Conservation (phyloP, 2,329 filamentous ascomycete species). For the Cladosporium sp. region DNA sequence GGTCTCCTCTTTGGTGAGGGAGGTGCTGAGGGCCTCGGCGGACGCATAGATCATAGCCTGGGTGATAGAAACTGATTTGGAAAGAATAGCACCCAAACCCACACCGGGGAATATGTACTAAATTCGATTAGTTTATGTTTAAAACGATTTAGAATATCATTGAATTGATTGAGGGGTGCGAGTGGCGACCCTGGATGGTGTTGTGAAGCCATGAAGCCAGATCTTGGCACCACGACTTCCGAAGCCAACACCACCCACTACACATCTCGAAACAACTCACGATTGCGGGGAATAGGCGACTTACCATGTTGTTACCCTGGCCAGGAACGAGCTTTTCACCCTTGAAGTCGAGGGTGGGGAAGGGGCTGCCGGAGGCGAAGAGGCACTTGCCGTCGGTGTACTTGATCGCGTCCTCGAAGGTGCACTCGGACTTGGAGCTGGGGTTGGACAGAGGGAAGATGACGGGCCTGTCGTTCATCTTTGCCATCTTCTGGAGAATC, state of each 20-base stretch:
- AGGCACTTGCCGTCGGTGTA: slow-evolving; percentile 88
- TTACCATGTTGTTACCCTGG: slow-evolving; percentile 65
- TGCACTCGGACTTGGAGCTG: slow-evolving; percentile 94
- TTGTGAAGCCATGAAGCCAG: background rate
- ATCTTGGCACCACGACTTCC: background rate
- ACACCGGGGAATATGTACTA: slow-evolving; percentile 86
- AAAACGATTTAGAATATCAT: background rate
- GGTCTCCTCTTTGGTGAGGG: slow-evolving; percentile 76
- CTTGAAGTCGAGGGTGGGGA: slow-evolving; percentile 58
- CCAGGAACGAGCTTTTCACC: slow-evolving; percentile 47
- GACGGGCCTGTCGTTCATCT: slow-evolving; percentile 65
- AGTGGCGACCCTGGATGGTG: background rate
- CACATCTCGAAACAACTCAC: background rate
- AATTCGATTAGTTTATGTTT: background rate
- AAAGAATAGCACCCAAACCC: slow-evolving; percentile 86
- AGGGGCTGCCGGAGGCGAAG: slow-evolving; percentile 93
- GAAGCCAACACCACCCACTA: background rate
- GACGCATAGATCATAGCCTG: slow-evolving; percentile 97
- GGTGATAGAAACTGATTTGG: slow-evolving; percentile 80
- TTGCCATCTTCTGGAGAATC: slow-evolving; percentile 62
- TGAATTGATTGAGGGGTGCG: background rate
- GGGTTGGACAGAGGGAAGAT: slow-evolving; percentile 94
- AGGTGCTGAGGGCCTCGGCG: slow-evolving; percentile 72
- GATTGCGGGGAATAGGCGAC: background rate
- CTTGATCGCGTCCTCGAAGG: slow-evolving; percentile 85